Conservation (phyloP, 352 stramenopile species). For the Globisporangium megalacanthum region DNA sequence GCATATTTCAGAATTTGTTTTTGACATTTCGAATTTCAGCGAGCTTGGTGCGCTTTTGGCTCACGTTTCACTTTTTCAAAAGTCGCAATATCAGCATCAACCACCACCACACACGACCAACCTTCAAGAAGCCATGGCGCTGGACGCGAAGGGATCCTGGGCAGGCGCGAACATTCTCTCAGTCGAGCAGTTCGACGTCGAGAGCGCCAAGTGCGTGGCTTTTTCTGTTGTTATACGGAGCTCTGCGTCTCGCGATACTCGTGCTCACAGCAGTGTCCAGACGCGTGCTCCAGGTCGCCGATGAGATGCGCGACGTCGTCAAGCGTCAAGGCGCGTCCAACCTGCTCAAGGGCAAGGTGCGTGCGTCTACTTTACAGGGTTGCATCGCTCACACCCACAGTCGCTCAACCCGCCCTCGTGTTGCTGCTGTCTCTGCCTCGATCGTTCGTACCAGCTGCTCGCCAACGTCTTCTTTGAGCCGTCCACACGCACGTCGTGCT, state of each 20-base stretch:
- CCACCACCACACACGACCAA: neutral
- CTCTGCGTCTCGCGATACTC: too few relatives aligned
- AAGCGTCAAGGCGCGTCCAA: constrained; percentile 63
- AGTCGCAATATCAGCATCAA: constrained; percentile 1
- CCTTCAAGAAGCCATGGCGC: constrained; percentile 17
- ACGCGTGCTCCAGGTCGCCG: constrained; percentile 62
- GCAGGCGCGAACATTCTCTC: constrained; percentile 69
- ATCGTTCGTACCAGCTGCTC: constrained; percentile 61
- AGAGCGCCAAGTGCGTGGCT: constrained; percentile 54
- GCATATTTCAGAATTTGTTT: too few relatives aligned
- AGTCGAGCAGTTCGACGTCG: constrained; percentile 71
- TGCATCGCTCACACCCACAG: neutral
- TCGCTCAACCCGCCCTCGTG: neutral
- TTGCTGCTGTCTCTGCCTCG: too few relatives aligned
- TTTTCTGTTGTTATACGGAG: too few relatives aligned
- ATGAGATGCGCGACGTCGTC: constrained; percentile 84
- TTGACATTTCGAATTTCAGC: too few relatives aligned
- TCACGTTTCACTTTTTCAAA: neutral
- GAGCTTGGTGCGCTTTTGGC: neutral
- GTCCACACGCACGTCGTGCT: constrained; percentile 96
- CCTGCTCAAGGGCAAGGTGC: constrained; percentile 80
- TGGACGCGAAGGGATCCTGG: constrained; percentile 64
- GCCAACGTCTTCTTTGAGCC: constrained; percentile 98
- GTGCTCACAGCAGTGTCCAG: constrained; percentile 15
- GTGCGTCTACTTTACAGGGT: neutral